A percentile compares a stretch with the other conserved stretches of the same genome.
Conservation (phyloP, 805 yeast species). For the baker's yeast (Saccharomyces cerevisiae) region DNA sequence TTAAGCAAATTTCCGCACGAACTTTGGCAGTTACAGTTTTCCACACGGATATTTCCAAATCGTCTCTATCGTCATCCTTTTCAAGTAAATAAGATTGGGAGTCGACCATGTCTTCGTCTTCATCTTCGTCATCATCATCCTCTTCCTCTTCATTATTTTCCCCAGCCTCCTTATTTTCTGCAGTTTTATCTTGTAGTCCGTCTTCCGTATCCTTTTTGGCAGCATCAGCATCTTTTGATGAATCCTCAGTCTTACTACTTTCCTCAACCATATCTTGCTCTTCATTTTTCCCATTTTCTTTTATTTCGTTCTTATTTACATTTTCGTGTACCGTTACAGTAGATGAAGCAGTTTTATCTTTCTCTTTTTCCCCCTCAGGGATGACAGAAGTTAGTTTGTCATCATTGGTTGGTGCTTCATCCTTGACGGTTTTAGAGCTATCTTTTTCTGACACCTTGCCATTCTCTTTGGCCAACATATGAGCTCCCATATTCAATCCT, state of each 20-base stretch:
- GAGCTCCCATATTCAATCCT: conserved; percentile 31
- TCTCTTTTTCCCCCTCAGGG: background rate
- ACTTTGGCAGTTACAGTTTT: conserved; percentile 70
- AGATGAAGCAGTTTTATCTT: background rate
- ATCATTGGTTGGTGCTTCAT: background rate
- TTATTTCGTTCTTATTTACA: background rate
- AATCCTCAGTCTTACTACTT: conserved; percentile 18
- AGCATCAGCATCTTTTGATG: conserved; percentile 13
- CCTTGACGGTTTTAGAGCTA: background rate
- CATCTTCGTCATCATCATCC: conserved; percentile 37
- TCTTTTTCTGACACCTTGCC: background rate
- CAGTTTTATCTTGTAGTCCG: conserved; percentile 16
- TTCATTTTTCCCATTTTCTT: background rate
- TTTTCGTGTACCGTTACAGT: background rate
- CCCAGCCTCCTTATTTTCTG: background rate
- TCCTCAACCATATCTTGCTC: conserved; percentile 31
- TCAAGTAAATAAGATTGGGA: conserved; percentile 38
- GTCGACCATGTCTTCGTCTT: conserved; percentile 37
- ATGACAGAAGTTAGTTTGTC: background rate
- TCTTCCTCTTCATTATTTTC: conserved; percentile 24
- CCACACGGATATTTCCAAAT: conserved; percentile 78
- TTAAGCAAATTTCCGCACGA: conserved; percentile 64
- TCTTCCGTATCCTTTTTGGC: conserved; percentile 32
- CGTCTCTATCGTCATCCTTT: conserved; percentile 54
- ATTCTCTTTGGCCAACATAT: conserved; percentile 17